phyloP scores from a whole-genome alignment of 208 protist genomes.

The Trypanosoma mega region DNA sequence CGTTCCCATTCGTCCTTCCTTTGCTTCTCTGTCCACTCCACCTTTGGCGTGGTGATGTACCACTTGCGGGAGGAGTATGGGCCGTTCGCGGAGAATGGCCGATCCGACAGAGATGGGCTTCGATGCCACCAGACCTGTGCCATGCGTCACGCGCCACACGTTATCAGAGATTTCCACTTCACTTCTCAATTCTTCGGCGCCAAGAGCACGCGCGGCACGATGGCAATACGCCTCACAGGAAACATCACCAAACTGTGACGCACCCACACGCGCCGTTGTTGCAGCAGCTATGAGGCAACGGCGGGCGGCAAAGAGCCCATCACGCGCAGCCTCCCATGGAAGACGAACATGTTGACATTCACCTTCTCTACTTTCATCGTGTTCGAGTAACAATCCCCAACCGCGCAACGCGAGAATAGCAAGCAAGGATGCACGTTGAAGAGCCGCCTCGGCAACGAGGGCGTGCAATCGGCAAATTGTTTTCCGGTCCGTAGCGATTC shows the following conservation, averaged over 20 bases:
- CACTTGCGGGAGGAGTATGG: constrained; percentile 9
- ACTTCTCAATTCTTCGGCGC: constrained; percentile 23
- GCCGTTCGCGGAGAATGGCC: constrained; percentile 34
- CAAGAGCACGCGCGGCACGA: constrained; percentile 16
- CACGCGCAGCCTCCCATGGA: not conserved
- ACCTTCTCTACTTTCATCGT: not conserved
- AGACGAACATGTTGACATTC: not conserved
- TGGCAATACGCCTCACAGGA: constrained; percentile 12
- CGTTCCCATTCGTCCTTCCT: not conserved
- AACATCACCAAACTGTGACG: constrained; percentile 16
- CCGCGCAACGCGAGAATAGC: constrained; percentile 10
- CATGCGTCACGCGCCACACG: constrained; percentile 27
- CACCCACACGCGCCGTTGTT: constrained; percentile 17
- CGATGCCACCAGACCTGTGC: constrained; percentile 40
- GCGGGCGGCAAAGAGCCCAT: constrained; percentile 8
- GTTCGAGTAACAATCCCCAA: not conserved
- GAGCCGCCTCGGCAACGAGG: not conserved
- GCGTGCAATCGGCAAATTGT: constrained; percentile 10
- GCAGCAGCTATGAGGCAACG: constrained; percentile 15
- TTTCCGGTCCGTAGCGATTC: constrained; percentile 7
- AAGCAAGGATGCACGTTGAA: constrained; percentile 18
- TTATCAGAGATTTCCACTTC: constrained; percentile 34
- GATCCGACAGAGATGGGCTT: constrained; percentile 34
- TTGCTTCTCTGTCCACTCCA: not conserved
- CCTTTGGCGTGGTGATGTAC: not conserved